Conservation (phyloP, 306 rosid genomes). For the Fragaria iinumae region DNA sequence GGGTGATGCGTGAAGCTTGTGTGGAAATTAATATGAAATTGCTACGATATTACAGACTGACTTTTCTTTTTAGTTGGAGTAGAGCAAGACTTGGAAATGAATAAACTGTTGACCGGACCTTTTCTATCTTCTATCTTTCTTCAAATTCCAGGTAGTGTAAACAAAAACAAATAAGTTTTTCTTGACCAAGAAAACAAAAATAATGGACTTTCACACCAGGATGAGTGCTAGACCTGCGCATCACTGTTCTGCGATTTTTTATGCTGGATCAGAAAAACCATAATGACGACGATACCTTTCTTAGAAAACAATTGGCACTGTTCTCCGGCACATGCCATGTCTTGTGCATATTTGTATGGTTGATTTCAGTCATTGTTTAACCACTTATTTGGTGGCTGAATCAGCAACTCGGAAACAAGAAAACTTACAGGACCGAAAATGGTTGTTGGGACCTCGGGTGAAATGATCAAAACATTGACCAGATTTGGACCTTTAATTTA, state of each 20-base stretch:
- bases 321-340: not conserved
- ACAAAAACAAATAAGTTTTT: not conserved
- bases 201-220: too few species aligned
- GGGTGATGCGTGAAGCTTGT: not conserved
- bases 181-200: too few species aligned
- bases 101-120: slow-evolving; percentile 1
- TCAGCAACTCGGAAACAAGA: not conserved
- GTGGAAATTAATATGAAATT: not conserved
- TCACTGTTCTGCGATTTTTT: too few species aligned
- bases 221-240: too few species aligned
- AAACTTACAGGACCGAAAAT: not conserved
- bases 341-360: not conserved
- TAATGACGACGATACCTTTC: too few species aligned
- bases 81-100: not conserved
- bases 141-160: not conserved
- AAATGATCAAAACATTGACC: not conserved
- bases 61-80: not conserved
- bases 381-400: not conserved
- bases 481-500: not conserved
- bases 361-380: not conserved
- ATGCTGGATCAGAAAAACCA: too few species aligned
- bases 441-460: not conserved
- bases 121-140: not conserved
- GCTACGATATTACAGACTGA: not conserved
- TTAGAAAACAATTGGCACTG: too few species aligned